Evolutionary conservation across 2,329 filamentous ascomycete species (phyloP), one percentile per base, ranked within the genome.

Genomic region (Trichoderma guizhouense): DNA sequence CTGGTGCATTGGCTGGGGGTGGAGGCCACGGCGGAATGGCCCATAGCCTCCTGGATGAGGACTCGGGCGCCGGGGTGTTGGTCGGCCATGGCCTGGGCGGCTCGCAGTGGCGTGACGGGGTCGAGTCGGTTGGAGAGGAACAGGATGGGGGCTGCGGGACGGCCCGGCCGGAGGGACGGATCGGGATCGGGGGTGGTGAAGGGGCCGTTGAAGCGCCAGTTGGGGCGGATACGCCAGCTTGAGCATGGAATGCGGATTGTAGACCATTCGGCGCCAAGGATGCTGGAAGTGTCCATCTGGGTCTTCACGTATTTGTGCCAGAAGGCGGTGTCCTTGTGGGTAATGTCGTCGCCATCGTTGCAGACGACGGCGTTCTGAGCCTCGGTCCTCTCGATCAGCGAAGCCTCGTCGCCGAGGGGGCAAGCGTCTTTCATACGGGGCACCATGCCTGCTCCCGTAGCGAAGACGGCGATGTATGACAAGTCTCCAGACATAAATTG

Each of bases 21-120:
- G 0, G 71, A 64, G 0, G 53, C 28, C 1, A 75, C 2, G 1
- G 76, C 74, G n/a, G 75, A 76, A 57, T 82, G 80, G 1, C 79
- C 80, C 7, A 78, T 71, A 21, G 71, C 72, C 39, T 81, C 77
- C 53, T 79, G 77, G 5, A 81, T 72, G 26, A 81, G 71, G 12
- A 82, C 74, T 1, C 72, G 72, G 1, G 80, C 74, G 18, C 77
- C 78, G 1, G 77, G 77, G 60, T 81, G 79, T 7, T 62, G 24
- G 39, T 58, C 65, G 7, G 77, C 74, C 75, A 79, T 79, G 36
- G 67, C 71, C 7, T 73, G 83, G 78, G 77, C 84, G 81, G 72
- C 80, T 65, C 63, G 61, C 47, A 83, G 74, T 6, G 85, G 85
- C 30, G 85, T 86, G 12, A 85, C 82, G 14, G 85, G 85, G 70